These are phyloP conservation scores for Venturia carpophila DNA, from an alignment of 2,329 filamentous ascomycete species.

Conservation along the genomic window DNA sequence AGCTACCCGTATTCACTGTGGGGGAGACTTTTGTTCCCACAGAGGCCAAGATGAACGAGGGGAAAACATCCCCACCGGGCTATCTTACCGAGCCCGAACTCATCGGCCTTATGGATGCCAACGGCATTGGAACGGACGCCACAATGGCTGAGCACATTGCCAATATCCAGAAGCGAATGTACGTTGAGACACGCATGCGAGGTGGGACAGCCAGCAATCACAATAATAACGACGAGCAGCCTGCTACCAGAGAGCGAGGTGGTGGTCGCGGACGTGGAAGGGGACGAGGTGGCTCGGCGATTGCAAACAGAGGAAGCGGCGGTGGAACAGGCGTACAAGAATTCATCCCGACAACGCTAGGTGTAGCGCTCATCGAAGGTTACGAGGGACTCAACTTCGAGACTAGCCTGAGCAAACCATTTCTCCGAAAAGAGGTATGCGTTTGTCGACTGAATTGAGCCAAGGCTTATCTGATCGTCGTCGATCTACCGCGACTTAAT, in stretches of 20 bases:
- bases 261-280: conserved; percentile 32
- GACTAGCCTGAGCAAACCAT: conserved; percentile 88
- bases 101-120: conserved; percentile 95
- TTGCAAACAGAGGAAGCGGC: conserved; percentile 31
- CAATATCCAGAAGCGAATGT: conserved; percentile 85
- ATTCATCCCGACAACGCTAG: conserved; percentile 87
- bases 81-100: conserved; percentile 94
- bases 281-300: conserved; percentile 31
- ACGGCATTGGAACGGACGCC: conserved; percentile 95
- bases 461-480: not conserved
- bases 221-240: conserved; percentile 32
- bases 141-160: conserved; percentile 99
- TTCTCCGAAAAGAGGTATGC: conserved; percentile 74
- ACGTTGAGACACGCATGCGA: conserved; percentile 59
- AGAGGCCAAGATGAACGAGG: conserved; percentile 81
- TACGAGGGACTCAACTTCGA: conserved; percentile 94
- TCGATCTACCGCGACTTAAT: not conserved
- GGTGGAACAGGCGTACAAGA: conserved; percentile 56
- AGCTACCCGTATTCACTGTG: conserved; percentile 69
- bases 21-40: conserved; percentile 81
- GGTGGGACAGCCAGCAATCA: conserved; percentile 28
- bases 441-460: not conserved
- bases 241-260: conserved; percentile 25
- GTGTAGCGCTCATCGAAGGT: conserved; percentile 84
- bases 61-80: conserved; percentile 75